phyloP scores from a whole-genome alignment of 1,284 basidiomycete genomes.

The Cryptococcus amylolentus region DNA sequence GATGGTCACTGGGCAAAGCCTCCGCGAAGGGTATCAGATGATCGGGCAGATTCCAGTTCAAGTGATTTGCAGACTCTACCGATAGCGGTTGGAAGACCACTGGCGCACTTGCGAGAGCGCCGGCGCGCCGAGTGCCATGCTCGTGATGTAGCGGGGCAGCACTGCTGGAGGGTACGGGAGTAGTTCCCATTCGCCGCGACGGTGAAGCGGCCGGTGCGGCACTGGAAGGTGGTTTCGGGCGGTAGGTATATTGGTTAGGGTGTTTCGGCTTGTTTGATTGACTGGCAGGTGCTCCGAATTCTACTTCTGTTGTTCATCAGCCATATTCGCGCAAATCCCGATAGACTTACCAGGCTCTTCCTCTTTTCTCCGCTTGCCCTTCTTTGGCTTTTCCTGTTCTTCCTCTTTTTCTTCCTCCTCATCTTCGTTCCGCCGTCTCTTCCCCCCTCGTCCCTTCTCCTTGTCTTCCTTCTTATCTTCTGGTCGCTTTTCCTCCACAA shows the following conservation, averaged over 20 bases:
- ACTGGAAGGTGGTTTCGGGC: conserved; percentile 47
- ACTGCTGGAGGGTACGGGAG: conserved; percentile 9
- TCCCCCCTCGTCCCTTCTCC: conserved; percentile 10
- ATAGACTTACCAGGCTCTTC: conserved; percentile 36
- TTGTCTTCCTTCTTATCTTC: conserved; percentile 14
- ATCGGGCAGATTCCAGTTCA: conserved; percentile 86
- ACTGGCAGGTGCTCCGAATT: neutral
- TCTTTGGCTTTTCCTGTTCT: conserved; percentile 21
- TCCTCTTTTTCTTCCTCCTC: conserved; percentile 27
- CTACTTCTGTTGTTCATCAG: neutral
- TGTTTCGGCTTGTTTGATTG: conserved; percentile 45
- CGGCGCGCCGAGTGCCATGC: conserved; percentile 48
- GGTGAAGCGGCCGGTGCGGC: conserved; percentile 3
- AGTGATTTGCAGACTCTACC: conserved; percentile 32
- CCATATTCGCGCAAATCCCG: neutral
- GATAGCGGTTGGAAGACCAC: conserved; percentile 28
- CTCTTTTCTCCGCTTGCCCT: conserved; percentile 43
- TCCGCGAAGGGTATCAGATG: conserved; percentile 83
- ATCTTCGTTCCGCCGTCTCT: conserved; percentile 5
- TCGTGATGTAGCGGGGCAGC: conserved; percentile 33
- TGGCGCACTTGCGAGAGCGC: conserved; percentile 32
- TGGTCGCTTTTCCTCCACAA: conserved; percentile 37
- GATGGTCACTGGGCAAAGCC: conserved; percentile 72
- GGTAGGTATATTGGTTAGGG: conserved; percentile 61
- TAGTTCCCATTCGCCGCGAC: conserved; percentile 1